phyloP scores from a whole-genome alignment of 768 basidiomycete genomes.

The Lentinula boryana region DNA sequence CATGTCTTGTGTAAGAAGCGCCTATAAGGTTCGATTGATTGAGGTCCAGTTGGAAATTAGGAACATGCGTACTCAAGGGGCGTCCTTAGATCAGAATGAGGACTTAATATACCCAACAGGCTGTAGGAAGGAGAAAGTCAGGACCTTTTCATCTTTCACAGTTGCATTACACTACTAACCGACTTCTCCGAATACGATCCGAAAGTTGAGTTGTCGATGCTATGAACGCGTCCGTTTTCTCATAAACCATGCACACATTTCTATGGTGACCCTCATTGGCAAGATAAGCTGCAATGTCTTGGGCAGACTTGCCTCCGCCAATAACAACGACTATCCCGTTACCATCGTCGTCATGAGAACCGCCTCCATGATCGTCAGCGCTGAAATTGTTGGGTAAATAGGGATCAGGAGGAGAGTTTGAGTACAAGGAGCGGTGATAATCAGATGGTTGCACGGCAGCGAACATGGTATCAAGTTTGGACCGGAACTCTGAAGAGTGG shows the following conservation, averaged over 20 bases:
- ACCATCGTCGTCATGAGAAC: constrained; percentile 4
- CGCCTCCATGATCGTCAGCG: neutral
- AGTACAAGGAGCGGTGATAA: neutral
- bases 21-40: constrained; percentile 11
- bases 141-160: neutral
- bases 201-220: constrained; percentile 44
- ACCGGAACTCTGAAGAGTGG: constrained; percentile 46
- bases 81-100: constrained; percentile 41
- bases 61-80: constrained; percentile 40
- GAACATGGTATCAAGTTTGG: constrained; percentile 37
- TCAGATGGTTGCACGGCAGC: constrained; percentile 17
- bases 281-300: constrained; percentile 49
- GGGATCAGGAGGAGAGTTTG: neutral
- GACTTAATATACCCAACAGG: constrained; percentile 41
- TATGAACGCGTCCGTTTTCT: constrained; percentile 44
- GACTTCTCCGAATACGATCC: constrained; percentile 52
- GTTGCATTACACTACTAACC: constrained; percentile 26
- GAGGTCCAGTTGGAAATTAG: neutral
- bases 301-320: constrained; percentile 64
- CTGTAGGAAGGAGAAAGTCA: constrained; percentile 19
- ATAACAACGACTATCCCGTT: constrained; percentile 38
- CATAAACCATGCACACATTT: constrained; percentile 46
- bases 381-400: neutral
- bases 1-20: constrained; percentile 34
- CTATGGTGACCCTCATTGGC: constrained; percentile 34